Conservation (phyloP, 2,329 filamentous ascomycete genomes). For the Sporothrix brasiliensis region DNA sequence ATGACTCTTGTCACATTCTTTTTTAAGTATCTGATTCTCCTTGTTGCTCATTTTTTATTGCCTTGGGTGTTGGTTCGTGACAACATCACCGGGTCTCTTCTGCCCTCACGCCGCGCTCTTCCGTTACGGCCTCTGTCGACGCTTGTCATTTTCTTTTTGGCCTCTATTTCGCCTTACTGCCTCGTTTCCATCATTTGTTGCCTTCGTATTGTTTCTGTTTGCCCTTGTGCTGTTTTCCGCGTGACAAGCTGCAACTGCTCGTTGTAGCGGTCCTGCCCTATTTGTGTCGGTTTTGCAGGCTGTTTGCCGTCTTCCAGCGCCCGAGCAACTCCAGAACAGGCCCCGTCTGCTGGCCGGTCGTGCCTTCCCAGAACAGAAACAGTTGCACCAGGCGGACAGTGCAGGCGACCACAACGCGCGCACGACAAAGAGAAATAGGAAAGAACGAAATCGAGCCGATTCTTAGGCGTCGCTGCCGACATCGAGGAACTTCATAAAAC, state of each 20-base stretch:
- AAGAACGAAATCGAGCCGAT: slow-evolving; percentile 17
- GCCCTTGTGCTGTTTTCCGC: slow-evolving; percentile 12
- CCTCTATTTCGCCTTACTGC: not conserved
- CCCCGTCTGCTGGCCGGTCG: slow-evolving; percentile 16
- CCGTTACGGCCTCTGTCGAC: not conserved
- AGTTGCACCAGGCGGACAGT: slow-evolving; percentile 24
- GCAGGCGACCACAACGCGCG: slow-evolving; percentile 27
- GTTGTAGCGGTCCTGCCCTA: not conserved
- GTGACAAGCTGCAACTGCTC: not conserved
- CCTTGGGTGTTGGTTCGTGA: slow-evolving; percentile 16
- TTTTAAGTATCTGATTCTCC: not conserved
- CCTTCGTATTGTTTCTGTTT: slow-evolving; percentile 1
- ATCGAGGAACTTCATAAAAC: slow-evolving; percentile 26
- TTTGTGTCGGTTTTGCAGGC: not conserved
- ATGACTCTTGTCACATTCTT: slow-evolving; percentile 25
- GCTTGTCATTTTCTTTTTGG: slow-evolving; percentile 1
- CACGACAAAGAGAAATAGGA: not conserved
- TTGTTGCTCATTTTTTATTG: not conserved
- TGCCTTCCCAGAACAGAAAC: slow-evolving; percentile 23
- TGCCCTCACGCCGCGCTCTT: slow-evolving; percentile 11
- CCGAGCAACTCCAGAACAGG: not conserved
- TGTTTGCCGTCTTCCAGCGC: not conserved
- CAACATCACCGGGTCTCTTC: slow-evolving; percentile 24
- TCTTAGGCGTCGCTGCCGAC: not conserved
- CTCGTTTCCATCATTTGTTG: not conserved